These are phyloP conservation scores for Phlyctochytrium bullatum DNA, from an alignment of 192 early-diverging fungal genomes.

Conservation along the genomic window DNA sequence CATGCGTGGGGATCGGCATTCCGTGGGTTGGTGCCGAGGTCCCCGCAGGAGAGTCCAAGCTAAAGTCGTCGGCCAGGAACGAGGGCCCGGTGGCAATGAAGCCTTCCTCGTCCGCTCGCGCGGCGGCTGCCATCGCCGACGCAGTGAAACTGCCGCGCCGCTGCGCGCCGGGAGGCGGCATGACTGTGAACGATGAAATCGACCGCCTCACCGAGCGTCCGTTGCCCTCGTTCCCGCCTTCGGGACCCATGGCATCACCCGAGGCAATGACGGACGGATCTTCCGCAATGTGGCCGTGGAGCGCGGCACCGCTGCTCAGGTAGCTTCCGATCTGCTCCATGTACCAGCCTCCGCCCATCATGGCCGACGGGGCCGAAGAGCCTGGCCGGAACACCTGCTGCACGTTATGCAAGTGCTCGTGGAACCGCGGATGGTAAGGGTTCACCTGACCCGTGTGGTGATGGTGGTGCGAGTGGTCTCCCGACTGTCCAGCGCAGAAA, in stretches of 20 bases:
- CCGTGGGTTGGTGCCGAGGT: too few species aligned
- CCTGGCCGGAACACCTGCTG: not conserved
- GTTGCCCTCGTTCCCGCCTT: too few species aligned
- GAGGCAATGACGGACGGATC: too few species aligned
- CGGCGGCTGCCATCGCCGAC: not conserved
- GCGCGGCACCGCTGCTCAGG: not conserved
- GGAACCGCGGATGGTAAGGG: too few species aligned
- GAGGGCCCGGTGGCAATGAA: not conserved
- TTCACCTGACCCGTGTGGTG: not conserved
- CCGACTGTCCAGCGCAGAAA: not conserved
- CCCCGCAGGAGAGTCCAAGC: too few species aligned
- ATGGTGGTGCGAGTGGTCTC: not conserved
- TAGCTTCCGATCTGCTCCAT: not conserved
- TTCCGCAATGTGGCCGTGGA: too few species aligned
- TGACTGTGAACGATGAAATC: not conserved
- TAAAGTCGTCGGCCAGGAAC: not conserved
- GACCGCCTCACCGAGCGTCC: not conserved
- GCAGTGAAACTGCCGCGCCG: not conserved
- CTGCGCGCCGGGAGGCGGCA: too few species aligned
- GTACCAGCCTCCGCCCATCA: not conserved
- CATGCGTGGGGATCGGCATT: too few species aligned
- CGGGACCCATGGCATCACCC: too few species aligned
- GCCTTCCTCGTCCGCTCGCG: not conserved
- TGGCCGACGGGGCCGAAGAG: not conserved
- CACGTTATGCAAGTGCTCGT: too few species aligned